Conservation (phyloP, 2,329 filamentous ascomycete species). For the Botryosphaeria agaves region DNA sequence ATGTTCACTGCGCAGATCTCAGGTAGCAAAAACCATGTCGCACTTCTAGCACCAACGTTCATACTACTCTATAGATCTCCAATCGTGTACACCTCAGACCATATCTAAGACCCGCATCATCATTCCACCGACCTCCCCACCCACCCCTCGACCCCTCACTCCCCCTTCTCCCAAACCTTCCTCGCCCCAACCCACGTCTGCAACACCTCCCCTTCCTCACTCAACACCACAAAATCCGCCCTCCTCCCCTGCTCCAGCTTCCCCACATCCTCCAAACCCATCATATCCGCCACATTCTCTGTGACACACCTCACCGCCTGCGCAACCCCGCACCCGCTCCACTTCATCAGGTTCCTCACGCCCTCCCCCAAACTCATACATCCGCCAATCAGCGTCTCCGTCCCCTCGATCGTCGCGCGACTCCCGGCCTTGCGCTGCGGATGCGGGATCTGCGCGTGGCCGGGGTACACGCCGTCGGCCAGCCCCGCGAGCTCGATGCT, state of each 20-base stretch:
- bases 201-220: slow-evolving; percentile 26
- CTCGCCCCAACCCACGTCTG: slow-evolving; percentile 34
- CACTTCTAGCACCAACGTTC: too few relatives aligned
- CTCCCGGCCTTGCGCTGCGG: slow-evolving; percentile 31
- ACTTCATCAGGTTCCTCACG: slow-evolving; percentile 29
- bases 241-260: slow-evolving; percentile 25
- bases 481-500: slow-evolving; percentile 36
- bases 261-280: slow-evolving; percentile 28
- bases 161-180: slow-evolving; percentile 25
- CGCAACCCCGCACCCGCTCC: slow-evolving; percentile 28
- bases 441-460: slow-evolving; percentile 33
- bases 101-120: background rate
- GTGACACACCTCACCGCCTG: slow-evolving; percentile 31
- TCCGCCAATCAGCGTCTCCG: slow-evolving; percentile 35
- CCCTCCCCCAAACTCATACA: slow-evolving; percentile 33
- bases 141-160: too few relatives aligned
- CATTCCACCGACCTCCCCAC: background rate
- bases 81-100: too few relatives aligned
- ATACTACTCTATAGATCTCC: too few relatives aligned
- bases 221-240: slow-evolving; percentile 32
- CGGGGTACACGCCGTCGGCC: slow-evolving; percentile 32
- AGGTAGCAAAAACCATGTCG: too few relatives aligned
- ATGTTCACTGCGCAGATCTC: too few relatives aligned
- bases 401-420: slow-evolving; percentile 32
- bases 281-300: slow-evolving; percentile 32